phyloP scores from a whole-genome alignment of 257 asterid species.

The Haberlea rhodopensis region DNA sequence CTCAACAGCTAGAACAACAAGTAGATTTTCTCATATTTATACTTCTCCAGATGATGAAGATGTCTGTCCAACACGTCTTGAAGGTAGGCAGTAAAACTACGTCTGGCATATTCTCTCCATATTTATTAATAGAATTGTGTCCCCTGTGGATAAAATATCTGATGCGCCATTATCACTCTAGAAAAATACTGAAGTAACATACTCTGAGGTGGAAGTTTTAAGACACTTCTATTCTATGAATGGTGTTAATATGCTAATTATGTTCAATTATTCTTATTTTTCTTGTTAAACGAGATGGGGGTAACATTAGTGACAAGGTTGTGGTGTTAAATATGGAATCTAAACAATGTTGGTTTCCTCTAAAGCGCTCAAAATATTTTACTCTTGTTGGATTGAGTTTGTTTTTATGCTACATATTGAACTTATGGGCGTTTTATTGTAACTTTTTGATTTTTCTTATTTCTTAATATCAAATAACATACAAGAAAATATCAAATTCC shows the following conservation, averaged over 20 bases:
- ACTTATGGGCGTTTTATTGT: not conserved
- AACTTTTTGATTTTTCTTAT: slow-evolving; percentile 11
- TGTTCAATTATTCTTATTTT: too few relatives aligned
- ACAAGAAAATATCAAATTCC: too few relatives aligned
- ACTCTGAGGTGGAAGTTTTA: not conserved
- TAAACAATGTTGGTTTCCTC: too few relatives aligned
- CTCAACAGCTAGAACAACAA: slow-evolving; percentile 41
- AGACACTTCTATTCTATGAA: not conserved
- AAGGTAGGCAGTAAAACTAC: slow-evolving; percentile 46
- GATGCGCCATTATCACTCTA: not conserved
- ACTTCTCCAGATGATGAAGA: slow-evolving; percentile 82
- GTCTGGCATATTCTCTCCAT: too few relatives aligned
- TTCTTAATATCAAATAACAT: too few relatives aligned
- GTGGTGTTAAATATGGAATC: not conserved
- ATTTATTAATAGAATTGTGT: slow-evolving; percentile 1
- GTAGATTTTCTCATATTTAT: slow-evolving; percentile 66
- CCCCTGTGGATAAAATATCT: slow-evolving; percentile 4
- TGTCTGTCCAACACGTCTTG: slow-evolving; percentile 96
- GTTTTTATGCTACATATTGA: not conserved
- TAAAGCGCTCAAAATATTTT: slow-evolving; percentile 10
- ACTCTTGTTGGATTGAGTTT: slow-evolving; percentile 4
- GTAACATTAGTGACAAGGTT: not conserved
- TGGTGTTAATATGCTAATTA: not conserved
- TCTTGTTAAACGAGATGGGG: not conserved
- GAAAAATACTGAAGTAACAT: not conserved